phyloP scores from a whole-genome alignment of 192 early-diverging fungal species.

The Backusella liffmaniae region DNA sequence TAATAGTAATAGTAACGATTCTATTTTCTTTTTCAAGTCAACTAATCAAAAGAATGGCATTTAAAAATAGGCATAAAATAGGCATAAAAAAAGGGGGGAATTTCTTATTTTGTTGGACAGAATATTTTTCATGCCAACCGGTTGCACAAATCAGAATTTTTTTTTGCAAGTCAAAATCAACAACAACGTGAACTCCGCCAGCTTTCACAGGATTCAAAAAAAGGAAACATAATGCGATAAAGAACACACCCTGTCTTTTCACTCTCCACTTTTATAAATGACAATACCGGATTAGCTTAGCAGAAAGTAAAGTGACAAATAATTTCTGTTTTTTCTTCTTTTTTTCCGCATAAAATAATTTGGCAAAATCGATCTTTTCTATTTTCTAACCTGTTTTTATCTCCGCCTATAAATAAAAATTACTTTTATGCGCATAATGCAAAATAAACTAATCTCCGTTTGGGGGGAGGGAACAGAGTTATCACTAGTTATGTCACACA shows the following conservation, averaged over 20 bases:
- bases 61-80: not conserved
- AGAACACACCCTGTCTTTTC: not conserved
- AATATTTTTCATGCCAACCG: not conserved
- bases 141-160: not conserved
- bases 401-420: not conserved
- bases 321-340: not conserved
- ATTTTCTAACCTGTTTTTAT: not conserved
- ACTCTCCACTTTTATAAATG: not conserved
- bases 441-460: constrained; percentile 7
- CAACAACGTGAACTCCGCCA: not conserved
- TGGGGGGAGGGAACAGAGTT: not conserved
- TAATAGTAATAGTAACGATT: not conserved
- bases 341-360: not conserved
- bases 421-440: constrained; percentile 1
- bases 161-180: not conserved
- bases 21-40: not conserved
- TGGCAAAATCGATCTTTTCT: not conserved
- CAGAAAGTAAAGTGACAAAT: not conserved
- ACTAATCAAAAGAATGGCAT: not conserved
- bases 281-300: not conserved
- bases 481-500: not conserved
- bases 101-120: not conserved
- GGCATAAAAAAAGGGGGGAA: not conserved
- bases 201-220: not conserved
- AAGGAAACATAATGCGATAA: not conserved